These are phyloP conservation scores for Hymenoscyphus fructigenus DNA, from an alignment of 2,329 filamentous ascomycete species.

Conservation along the genomic window DNA sequence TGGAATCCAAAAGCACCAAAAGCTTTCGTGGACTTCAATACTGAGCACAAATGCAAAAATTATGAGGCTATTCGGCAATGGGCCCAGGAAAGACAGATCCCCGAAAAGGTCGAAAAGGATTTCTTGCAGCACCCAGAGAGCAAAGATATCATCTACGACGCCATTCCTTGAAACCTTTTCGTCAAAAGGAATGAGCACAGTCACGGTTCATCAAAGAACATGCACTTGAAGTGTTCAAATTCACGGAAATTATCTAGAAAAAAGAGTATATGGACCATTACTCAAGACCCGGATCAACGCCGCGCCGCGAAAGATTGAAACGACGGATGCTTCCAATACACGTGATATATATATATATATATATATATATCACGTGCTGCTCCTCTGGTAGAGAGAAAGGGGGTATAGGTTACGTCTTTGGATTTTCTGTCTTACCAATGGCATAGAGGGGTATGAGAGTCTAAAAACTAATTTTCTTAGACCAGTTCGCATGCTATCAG, in stretches of 20 bases:
- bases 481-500: too few relatives aligned
- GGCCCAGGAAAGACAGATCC: conserved; percentile 49
- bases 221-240: not conserved
- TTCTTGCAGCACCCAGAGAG: conserved; percentile 30
- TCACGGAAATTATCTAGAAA: not conserved
- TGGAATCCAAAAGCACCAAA: conserved; percentile 42
- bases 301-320: too few relatives aligned
- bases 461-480: too few relatives aligned
- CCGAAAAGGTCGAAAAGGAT: conserved; percentile 27
- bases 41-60: conserved; percentile 51
- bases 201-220: not conserved
- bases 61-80: conserved; percentile 52
- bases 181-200: not conserved
- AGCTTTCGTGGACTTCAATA: conserved; percentile 55
- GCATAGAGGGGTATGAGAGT: too few relatives aligned
- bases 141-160: conserved; percentile 25
- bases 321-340: too few relatives aligned
- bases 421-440: too few relatives aligned
- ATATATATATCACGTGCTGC: too few relatives aligned
- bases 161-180: conserved; percentile 26
- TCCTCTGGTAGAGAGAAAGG: too few relatives aligned
- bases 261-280: not conserved
- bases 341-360: too few relatives aligned
- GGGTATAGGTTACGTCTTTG: too few relatives aligned
- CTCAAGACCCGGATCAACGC: not conserved